A percentile compares a stretch with the other conserved stretches of the same genome.
Conservation (phyloP, 192 early-diverging fungal species). For the Rhizophlyctis rosea region DNA sequence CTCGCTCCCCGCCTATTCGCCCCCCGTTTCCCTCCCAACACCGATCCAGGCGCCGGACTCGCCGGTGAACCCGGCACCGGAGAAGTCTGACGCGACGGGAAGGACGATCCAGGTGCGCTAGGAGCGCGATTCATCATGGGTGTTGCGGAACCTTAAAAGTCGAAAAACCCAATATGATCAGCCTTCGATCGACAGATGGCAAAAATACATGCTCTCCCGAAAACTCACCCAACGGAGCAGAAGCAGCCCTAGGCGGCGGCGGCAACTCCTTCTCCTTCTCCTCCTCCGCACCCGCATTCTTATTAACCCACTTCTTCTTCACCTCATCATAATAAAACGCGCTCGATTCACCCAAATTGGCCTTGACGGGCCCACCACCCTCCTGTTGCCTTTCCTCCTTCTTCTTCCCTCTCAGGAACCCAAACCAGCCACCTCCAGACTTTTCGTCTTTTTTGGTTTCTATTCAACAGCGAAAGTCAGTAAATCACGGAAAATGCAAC, state of each 20-base stretch:
- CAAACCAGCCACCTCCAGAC: background rate
- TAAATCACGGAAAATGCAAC: too few relatives aligned
- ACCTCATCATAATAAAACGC: slow-evolving; percentile 85
- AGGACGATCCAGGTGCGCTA: background rate
- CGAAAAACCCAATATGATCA: background rate
- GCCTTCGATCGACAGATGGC: too few relatives aligned
- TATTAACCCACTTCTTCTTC: slow-evolving; percentile 86
- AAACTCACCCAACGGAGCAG: slow-evolving; percentile 14
- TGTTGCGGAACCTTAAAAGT: background rate
- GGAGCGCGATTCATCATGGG: background rate
- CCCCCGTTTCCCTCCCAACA: background rate
- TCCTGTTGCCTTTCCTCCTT: slow-evolving; percentile 19
- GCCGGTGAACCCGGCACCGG: background rate
- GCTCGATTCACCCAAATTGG: slow-evolving; percentile 82
- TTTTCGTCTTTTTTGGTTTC: too few relatives aligned
- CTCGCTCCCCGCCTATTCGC: slow-evolving; percentile 34
- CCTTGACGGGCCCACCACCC: slow-evolving; percentile 54
- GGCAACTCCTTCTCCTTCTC: slow-evolving; percentile 24
- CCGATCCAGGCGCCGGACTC: background rate
- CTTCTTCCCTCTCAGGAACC: background rate
- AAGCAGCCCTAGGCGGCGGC: slow-evolving; percentile 43
- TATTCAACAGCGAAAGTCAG: too few relatives aligned
- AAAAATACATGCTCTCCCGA: too few relatives aligned
- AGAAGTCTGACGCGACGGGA: background rate
- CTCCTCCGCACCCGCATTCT: slow-evolving; percentile 44